Evolutionary conservation across 345 rosid species (phyloP), one percentile per base, ranked within the genome.

Genomic region (Gossypium bickii): DNA sequence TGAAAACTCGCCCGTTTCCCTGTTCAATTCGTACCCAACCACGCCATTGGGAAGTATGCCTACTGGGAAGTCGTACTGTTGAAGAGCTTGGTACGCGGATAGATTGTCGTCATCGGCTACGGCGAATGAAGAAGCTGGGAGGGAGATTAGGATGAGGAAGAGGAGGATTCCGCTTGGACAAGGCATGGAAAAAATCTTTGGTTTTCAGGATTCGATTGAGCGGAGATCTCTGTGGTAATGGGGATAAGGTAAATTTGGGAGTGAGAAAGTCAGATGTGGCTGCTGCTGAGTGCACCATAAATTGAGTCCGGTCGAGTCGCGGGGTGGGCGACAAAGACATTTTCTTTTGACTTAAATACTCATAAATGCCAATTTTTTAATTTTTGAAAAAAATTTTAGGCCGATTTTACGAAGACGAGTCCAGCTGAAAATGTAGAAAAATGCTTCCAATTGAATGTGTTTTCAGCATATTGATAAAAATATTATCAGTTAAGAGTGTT

Each of bases 41-140:
- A 89, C 86, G 34, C 94, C 97, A 47, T 76, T 75, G 0, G 94
- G 97, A 51, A 93, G 94, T 25, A 93, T 82, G 10, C 97, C 94
- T 2, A 74, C 47, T 0, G 93, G 97, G 77, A 93, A 83, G 13
- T 85, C 79, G 77, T 86, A 85, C 11, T 74, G 56, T 58, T 76
- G 80, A 55, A 89, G 90, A 43, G 73, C 82, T 74, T 87, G 82
- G 78, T 93, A 91, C 3, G 85, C 92, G 2, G 92, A 75, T 16
- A 75, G 77, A 5, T 76, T 73, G 4, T 58, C 29, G 62, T 48
- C 51, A 34, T 29, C 70, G 29, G 48, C 17, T 24, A n/a, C 22
- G 9, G 64, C 27, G 17, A 62, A 11, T 8, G 59, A 12, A 12
- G 41, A 27, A 62, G 76, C 69, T 10, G 69, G 5, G 48, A 48